Evolutionary conservation across 2,329 filamentous ascomycete species (phyloP).

Genomic region (Fusarium pseudonygamai): DNA sequence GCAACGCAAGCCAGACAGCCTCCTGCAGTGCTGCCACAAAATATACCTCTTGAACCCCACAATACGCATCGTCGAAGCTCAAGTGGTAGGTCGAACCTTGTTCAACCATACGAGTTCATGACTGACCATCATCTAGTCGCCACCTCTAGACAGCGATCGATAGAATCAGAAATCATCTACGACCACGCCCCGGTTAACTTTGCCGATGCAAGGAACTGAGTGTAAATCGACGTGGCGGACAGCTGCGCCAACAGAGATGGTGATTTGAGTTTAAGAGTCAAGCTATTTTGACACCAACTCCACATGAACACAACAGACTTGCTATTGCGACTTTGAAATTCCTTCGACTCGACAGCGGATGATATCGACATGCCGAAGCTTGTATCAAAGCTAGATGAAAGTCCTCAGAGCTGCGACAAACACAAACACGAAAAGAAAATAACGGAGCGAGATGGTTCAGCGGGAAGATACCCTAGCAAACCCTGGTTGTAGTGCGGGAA

Average conservation of each 20-base stretch:
- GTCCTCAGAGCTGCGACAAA: not conserved
- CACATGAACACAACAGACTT: not conserved
- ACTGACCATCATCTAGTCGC: not conserved
- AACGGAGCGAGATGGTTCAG: not conserved
- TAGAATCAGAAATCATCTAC: constrained; percentile 43
- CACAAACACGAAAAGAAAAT: not conserved
- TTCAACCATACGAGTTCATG: not conserved
- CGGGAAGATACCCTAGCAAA: not conserved
- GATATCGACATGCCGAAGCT: not conserved
- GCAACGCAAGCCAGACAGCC: not conserved
- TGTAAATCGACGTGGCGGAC: not conserved
- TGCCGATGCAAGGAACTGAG: constrained; percentile 30
- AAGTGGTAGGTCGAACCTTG: not conserved
- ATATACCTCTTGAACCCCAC: not conserved
- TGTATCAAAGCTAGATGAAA: not conserved
- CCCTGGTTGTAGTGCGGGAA: not conserved
- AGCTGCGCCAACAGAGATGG: not conserved
- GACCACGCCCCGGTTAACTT: constrained; percentile 52
- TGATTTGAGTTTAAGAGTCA: not conserved
- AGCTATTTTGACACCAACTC: not conserved
- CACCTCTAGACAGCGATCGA: constrained; percentile 10
- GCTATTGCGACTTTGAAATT: constrained; percentile 23
- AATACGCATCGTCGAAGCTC: constrained; percentile 7
- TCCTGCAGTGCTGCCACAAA: not conserved
- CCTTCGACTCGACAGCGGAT: not conserved